Conservation (phyloP, 2,329 filamentous ascomycete species). For the Boeremia exigua region DNA sequence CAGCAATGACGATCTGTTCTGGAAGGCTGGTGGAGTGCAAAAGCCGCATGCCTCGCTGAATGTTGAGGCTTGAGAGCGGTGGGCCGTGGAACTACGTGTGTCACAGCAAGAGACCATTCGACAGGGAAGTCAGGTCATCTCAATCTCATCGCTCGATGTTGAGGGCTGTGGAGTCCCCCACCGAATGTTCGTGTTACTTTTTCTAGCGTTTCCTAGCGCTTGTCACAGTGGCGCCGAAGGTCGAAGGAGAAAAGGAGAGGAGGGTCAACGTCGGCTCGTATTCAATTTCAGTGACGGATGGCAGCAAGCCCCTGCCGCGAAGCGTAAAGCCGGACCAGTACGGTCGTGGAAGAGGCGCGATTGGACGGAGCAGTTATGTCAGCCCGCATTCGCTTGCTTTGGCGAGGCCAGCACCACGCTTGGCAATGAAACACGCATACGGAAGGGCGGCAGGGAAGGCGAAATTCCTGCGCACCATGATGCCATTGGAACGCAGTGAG, state of each 20-base stretch:
- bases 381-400: slow-evolving; percentile 3
- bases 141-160: slow-evolving; percentile 15
- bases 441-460: slow-evolving; percentile 15
- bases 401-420: slow-evolving; percentile 18
- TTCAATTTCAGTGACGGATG: slow-evolving; percentile 14
- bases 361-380: slow-evolving; percentile 11
- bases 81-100: slow-evolving; percentile 18
- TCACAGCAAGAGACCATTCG: neutral
- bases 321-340: slow-evolving; percentile 4
- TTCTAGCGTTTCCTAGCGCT: slow-evolving; percentile 26
- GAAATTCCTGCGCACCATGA: slow-evolving; percentile 15
- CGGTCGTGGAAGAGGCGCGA: slow-evolving; percentile 12
- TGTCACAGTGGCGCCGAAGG: slow-evolving; percentile 3
- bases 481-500: slow-evolving; percentile 16
- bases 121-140: slow-evolving; percentile 6
- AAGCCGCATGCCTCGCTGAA: slow-evolving; percentile 6
- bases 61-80: slow-evolving; percentile 22
- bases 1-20: slow-evolving; percentile 10
- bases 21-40: slow-evolving; percentile 10
- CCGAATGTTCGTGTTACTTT: slow-evolving; percentile 23
- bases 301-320: slow-evolving; percentile 24
- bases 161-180: slow-evolving; percentile 25
- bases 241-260: slow-evolving; percentile 19
- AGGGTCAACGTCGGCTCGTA: slow-evolving; percentile 12
- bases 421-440: slow-evolving; percentile 18